Base-by-base conservation (phyloP, 345 rosid genomes). In the Populus davidiana region DNA sequence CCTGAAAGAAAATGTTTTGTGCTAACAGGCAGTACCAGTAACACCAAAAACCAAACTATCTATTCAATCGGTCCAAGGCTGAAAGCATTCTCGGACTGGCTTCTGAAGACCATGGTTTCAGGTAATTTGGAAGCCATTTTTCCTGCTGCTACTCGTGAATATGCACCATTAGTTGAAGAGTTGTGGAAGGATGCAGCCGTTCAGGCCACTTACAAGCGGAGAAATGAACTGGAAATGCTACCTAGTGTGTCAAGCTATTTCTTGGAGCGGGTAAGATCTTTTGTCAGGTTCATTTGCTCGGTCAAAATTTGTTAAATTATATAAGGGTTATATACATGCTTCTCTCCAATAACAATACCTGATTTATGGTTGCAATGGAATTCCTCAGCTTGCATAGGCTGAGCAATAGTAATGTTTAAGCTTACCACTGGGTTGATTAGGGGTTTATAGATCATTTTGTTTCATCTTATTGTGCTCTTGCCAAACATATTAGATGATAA, bases 141-240 rank as follows among this genome's bases (percentile, higher is more conserved):
- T 81, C 97, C 98, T 16, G 98, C 97, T 49, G 97, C 98, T 50
- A 88, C 91, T 81, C 97, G 99, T 73, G 99, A 96, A 88, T 96
- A 96, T 76, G 96, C 97, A 6, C 99, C 99, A 67, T 71, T 94
- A 67, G 94, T 92, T 77, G 99, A 91, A 76, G 98, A 94, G 85
- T 80, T 96, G 69, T 94, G 98, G 99, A 89, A 72, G 70, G 97
- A 94, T 85, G 63, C 88, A 13, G 99, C 99, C 18, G 89, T 96
- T 76, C 93, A 86, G 84, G 91, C 92, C 38, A 90, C 98, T 6
- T 96, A 91, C 82, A 89, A 85, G 71, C 86, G 99, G 54, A 88
- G 85, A 88, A 85, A 79, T 67, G 98, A 96, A 80, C 71, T 96
- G 77, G 94, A 88, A 80, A 85, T 85, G 88, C 94, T 96, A 72